Conservation (phyloP, 768 basidiomycete species). For the Boletus sp. region DNA sequence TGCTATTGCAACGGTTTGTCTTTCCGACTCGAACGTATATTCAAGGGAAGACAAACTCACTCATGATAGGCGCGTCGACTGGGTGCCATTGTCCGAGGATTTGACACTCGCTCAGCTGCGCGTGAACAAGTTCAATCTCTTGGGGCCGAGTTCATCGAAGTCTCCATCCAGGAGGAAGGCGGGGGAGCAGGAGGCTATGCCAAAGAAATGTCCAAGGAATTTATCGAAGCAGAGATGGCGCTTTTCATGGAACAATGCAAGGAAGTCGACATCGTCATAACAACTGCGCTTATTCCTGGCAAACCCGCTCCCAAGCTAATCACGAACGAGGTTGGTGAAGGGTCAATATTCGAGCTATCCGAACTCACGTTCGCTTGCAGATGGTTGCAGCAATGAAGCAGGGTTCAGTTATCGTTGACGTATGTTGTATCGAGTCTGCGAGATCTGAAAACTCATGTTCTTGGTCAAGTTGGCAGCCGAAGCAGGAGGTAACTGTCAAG, state of each 20-base stretch:
- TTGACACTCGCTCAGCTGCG: slow-evolving; percentile 81
- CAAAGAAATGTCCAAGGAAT: slow-evolving; percentile 88
- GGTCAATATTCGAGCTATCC: neutral
- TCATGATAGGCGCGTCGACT: slow-evolving; percentile 65
- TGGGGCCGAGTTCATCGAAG: slow-evolving; percentile 88
- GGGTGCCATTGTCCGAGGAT: slow-evolving; percentile 85
- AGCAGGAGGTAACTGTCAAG: slow-evolving; percentile 86
- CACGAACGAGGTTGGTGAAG: slow-evolving; percentile 50
- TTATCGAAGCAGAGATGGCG: slow-evolving; percentile 84
- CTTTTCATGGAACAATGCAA: slow-evolving; percentile 85
- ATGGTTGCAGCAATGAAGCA: slow-evolving; percentile 92
- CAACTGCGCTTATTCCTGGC: slow-evolving; percentile 84
- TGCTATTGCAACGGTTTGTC: slow-evolving; percentile 75
- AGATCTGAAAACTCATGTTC: slow-evolving; percentile 12
- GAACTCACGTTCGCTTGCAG: slow-evolving; percentile 23
- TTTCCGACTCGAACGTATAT: neutral
- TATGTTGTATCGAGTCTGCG: slow-evolving; percentile 13
- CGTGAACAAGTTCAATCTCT: slow-evolving; percentile 88
- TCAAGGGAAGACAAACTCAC: neutral
- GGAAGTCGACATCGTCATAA: slow-evolving; percentile 87
- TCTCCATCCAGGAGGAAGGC: slow-evolving; percentile 75
- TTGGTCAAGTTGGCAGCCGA: slow-evolving; percentile 57
- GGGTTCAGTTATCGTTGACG: slow-evolving; percentile 84
- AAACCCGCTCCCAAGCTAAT: slow-evolving; percentile 84
- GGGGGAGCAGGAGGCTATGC: slow-evolving; percentile 83